Evolutionary conservation across 2,329 filamentous ascomycete species (phyloP).

Genomic region (Pyrenophora graminea): DNA sequence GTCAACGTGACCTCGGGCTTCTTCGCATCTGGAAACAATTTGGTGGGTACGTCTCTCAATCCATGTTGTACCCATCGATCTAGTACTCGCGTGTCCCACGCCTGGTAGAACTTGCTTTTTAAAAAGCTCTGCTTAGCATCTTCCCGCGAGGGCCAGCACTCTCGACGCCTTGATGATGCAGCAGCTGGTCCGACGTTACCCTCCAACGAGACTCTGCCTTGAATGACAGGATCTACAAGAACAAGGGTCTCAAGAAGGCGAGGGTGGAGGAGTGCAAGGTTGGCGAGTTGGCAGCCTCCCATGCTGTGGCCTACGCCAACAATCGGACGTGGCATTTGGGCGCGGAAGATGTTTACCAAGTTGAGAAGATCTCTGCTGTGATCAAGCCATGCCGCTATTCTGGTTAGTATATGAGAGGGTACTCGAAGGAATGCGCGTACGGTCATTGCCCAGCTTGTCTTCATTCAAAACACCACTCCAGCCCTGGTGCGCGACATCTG

Average conservation of each 20-base stretch:
- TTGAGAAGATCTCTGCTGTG: slow-evolving; percentile 82
- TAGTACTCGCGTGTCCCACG: slow-evolving; percentile 82
- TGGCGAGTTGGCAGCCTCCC: slow-evolving; percentile 74
- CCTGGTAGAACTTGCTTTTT: slow-evolving; percentile 73
- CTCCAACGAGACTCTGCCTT: slow-evolving; percentile 51
- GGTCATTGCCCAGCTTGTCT: slow-evolving; percentile 77
- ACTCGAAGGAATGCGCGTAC: slow-evolving; percentile 55
- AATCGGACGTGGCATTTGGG: slow-evolving; percentile 78
- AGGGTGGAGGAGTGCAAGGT: slow-evolving; percentile 76
- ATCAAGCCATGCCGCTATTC: slow-evolving; percentile 79
- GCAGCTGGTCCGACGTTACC: slow-evolving; percentile 54
- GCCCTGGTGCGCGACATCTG: slow-evolving; percentile 86
- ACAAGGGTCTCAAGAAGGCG: slow-evolving; percentile 76
- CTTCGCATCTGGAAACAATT: slow-evolving; percentile 55
- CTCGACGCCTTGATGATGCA: slow-evolving; percentile 72
- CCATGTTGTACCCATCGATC: slow-evolving; percentile 74
- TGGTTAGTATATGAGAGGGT: neutral
- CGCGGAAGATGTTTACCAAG: slow-evolving; percentile 81
- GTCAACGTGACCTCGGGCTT: slow-evolving; percentile 67
- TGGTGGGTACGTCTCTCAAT: slow-evolving; percentile 73
- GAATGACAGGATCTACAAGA: slow-evolving; percentile 83
- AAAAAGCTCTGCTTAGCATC: slow-evolving; percentile 70
- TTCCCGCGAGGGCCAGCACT: slow-evolving; percentile 77
- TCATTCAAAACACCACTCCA: slow-evolving; percentile 79
- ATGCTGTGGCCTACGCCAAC: slow-evolving; percentile 89